phyloP scores from a whole-genome alignment of 2,329 filamentous ascomycete genomes.

The Penicillium sp. region DNA sequence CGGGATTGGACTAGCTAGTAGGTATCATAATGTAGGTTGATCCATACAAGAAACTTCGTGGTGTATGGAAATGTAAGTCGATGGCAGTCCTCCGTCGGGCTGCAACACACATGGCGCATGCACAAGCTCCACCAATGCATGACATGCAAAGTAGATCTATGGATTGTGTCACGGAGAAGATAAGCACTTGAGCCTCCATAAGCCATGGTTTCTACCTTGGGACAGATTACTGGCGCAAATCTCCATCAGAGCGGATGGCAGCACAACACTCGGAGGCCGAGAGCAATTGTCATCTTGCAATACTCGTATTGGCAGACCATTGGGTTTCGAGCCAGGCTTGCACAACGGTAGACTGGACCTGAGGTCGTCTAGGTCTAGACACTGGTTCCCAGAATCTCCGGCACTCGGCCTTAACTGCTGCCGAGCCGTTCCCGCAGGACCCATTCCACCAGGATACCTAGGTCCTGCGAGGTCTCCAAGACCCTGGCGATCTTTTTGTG shows the following conservation, averaged over 20 bases:
- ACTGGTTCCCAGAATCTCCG: constrained; percentile 1
- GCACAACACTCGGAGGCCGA: not conserved
- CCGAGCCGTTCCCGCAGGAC: constrained; percentile 35
- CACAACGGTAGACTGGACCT: not conserved
- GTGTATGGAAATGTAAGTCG: not conserved
- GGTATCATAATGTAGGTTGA: not conserved
- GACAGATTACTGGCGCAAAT: not conserved
- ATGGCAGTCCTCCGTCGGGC: not conserved
- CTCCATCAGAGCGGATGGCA: not conserved
- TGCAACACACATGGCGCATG: not conserved
- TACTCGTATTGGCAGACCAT: not conserved
- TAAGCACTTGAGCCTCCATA: not conserved
- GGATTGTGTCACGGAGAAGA: not conserved
- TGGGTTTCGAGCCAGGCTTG: not conserved
- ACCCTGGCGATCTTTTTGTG: constrained; percentile 39
- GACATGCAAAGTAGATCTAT: not conserved
- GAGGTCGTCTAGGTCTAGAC: not conserved
- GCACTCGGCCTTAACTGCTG: constrained; percentile 18
- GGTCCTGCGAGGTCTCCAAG: constrained; percentile 46
- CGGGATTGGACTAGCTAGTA: not conserved
- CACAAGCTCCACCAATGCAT: not conserved
- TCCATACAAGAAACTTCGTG: not conserved
- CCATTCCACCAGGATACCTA: constrained; percentile 48
- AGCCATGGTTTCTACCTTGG: not conserved
- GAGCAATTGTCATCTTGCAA: not conserved